Conservation (phyloP, 2,329 filamentous ascomycete genomes). For the Diaporthe capsici region DNA sequence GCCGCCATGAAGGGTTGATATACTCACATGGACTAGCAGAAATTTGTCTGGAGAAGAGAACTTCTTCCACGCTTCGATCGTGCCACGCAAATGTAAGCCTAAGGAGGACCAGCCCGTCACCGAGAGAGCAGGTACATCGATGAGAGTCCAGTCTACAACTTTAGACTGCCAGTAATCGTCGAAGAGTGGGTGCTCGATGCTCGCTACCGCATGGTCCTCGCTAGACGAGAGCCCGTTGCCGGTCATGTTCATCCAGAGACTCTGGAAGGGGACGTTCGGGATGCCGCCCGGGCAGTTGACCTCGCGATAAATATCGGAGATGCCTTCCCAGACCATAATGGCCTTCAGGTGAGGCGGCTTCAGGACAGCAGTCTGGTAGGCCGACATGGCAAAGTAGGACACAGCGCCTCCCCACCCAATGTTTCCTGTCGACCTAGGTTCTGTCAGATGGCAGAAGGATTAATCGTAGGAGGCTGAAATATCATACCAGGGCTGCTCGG, state of each 20-base stretch:
- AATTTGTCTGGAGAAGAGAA: background rate
- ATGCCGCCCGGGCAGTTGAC: background rate
- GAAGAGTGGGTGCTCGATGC: background rate
- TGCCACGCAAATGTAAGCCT: background rate
- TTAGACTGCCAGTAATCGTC: background rate
- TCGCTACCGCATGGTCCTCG: background rate
- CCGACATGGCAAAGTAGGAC: background rate
- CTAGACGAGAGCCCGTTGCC: background rate
- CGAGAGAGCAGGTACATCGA: background rate
- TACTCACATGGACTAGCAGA: background rate
- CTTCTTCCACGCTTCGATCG: background rate
- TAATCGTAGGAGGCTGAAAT: rapidly evolving
- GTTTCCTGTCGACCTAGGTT: background rate
- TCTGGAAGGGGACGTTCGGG: background rate
- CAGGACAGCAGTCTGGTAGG: background rate
- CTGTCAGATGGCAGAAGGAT: too few species aligned
- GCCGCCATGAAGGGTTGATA: background rate
- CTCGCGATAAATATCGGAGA: background rate
- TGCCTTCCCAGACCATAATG: background rate
- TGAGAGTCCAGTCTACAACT: background rate
- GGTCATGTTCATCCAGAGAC: background rate
- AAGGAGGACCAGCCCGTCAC: background rate
- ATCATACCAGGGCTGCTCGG: background rate
- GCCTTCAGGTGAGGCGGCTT: background rate
- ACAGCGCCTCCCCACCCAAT: background rate